These are phyloP conservation scores for Talaromyces sp. DNA, from an alignment of 2,329 filamentous ascomycete genomes.

Conservation along the genomic window DNA sequence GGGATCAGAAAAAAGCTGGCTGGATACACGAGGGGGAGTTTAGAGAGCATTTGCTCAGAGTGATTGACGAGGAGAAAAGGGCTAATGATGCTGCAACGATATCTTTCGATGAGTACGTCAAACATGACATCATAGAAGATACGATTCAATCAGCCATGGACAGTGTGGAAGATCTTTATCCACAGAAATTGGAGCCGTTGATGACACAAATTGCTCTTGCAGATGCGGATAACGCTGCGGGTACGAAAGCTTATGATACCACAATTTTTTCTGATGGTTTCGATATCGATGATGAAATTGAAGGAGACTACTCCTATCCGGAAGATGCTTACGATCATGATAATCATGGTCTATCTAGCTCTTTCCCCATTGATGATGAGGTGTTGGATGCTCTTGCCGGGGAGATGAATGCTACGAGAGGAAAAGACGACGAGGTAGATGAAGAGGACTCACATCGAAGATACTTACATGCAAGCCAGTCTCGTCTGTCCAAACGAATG, in stretches of 20 bases:
- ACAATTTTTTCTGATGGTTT: conserved; percentile 51
- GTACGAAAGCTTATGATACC: conserved; percentile 63
- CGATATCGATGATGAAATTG: conserved; percentile 42
- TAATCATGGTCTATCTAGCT: conserved; percentile 13
- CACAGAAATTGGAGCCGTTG: conserved; percentile 54
- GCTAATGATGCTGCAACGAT: conserved; percentile 44
- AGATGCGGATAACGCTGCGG: conserved; percentile 20
- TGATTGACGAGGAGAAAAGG: conserved; percentile 63
- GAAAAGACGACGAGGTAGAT: neutral
- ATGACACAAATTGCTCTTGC: conserved; percentile 22
- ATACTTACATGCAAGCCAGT: neutral
- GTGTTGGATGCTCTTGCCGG: neutral
- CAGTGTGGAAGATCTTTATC: conserved; percentile 84
- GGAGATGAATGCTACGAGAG: neutral
- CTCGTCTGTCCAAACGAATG: neutral
- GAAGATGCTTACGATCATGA: conserved; percentile 22
- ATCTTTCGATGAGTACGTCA: conserved; percentile 66
- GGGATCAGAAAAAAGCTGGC: conserved; percentile 67
- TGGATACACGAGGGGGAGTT: conserved; percentile 95
- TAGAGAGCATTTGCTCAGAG: conserved; percentile 58
- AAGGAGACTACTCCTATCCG: conserved; percentile 35
- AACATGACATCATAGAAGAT: conserved; percentile 51
- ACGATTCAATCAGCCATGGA: conserved; percentile 73
- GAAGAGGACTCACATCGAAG: neutral
- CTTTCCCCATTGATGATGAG: conserved; percentile 19